Base-by-base conservation (phyloP, 2,329 filamentous ascomycete genomes). In the Fusarium kyushuense region DNA sequence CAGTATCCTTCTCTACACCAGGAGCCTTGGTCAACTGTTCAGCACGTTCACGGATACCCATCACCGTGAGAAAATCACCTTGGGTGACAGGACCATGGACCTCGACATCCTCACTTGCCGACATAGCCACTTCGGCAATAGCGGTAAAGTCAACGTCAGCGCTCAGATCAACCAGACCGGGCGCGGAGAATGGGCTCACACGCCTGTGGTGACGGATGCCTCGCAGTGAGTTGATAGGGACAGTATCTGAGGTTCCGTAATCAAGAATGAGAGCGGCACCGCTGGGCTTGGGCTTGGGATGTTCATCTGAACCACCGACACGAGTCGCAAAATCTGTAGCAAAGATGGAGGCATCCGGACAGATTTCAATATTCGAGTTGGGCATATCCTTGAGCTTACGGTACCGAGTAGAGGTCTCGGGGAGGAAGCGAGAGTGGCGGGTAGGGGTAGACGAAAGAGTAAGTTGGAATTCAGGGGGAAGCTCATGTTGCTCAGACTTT, bases 251-350 rank as follows among this genome's bases (percentile, higher is more conserved):
- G 6, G 95, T 92, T 19, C 96, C 96, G 80, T 99, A 99, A 81
- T 99, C 96, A 45, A 99, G 88, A 72, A 99, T 93, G n/a, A 99
- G 84, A 1, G 95, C 96, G 11, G 94, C 96, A 49, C 96, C 96
- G 1, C 89, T 90, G 1, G 94, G 89, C 1, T 76, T 77, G 0
- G 83, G 71, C 75, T 93, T 94, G 1, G 84, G 81, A 8, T 83
- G 70, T 38, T 82, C 71, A 1, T 79, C 59, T 0, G 86, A 83
- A 52, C 93, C 93, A 53, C 95, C 95, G 74, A 99, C 97, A 55
- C 93, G 89, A 14, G 86, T 80, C 8, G 96, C 93, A 76, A 99
- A 93, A 76, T 97, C 92, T 43, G 89, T 84, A 2, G 90, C 88
- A 78, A 94, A 96, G 36, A 92, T 86, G 27, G 91, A 89, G 2